These are phyloP conservation scores for Malus asiatica DNA, from an alignment of 306 rosid species.

Conservation along the genomic window DNA sequence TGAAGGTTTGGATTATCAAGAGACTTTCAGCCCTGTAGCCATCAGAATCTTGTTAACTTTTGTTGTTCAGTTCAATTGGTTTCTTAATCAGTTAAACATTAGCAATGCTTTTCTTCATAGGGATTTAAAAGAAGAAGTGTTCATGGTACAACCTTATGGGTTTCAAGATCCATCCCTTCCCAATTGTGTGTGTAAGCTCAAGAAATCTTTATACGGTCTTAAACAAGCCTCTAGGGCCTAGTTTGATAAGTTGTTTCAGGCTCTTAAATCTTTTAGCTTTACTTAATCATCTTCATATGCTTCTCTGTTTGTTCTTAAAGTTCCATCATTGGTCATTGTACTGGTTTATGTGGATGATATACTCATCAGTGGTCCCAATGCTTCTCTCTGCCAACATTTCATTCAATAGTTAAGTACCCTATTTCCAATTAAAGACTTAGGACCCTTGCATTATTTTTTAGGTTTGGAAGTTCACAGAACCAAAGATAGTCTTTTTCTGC, in stretches of 20 bases:
- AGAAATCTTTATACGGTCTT: not conserved
- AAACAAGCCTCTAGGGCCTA: not conserved
- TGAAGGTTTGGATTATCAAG: not conserved
- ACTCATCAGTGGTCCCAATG: not conserved
- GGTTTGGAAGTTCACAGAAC: too few species aligned
- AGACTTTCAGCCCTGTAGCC: not conserved
- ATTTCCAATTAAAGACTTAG: too few species aligned
- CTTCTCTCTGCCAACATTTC: too few species aligned
- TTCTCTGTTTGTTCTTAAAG: not conserved
- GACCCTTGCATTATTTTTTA: too few species aligned
- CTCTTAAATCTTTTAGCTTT: not conserved
- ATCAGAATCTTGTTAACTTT: too few species aligned
- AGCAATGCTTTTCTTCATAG: not conserved
- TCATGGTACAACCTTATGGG: not conserved
- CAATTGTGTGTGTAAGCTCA: not conserved
- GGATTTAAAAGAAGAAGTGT: too few species aligned
- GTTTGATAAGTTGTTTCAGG: not conserved
- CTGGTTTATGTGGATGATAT: not conserved
- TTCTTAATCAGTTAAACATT: too few species aligned
- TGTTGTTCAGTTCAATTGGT: too few species aligned
- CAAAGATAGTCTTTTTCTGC: too few species aligned
- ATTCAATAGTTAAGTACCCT: too few species aligned
- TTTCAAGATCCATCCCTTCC: too few species aligned
- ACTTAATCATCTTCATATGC: not conserved
- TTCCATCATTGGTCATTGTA: rapidly evolving